Base-by-base conservation (phyloP, 176 grass and related monocot species). In the Oryza coarctata region DNA sequence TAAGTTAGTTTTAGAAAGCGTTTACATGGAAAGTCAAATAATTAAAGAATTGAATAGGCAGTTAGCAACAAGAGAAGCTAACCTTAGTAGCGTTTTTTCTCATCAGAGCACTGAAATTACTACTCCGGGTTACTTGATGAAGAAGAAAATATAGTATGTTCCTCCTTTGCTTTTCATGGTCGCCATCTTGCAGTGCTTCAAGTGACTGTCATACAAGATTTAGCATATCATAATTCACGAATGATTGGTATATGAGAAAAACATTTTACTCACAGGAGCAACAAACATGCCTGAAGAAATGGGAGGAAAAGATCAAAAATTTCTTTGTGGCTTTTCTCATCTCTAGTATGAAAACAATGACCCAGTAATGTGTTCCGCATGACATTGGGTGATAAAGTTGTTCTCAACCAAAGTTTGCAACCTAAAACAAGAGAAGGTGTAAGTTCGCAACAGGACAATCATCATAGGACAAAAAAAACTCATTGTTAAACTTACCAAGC, bases 101-200 rank as follows among this genome's bases (percentile, higher is more conserved):
- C 82, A 92, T 98, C 60, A 98, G 71, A 58, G 52, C 31, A 87
- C 92, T 98, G 82, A 98, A 98, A 76, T 98, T 98, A 84, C 88
- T 93, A 87, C 95, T 98, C 40, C 88, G 85, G 73, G 92, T 88
- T 70, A 93, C 95, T 89, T 98, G 95, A 91, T 98, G 87, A 74
- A 98, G 92, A 89, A 98, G 95, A 86, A 98, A 98, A 95, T 98
- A 98, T 39, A 98, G 71, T 79, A 98, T 91, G 44, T 98, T 94
- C 76, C 95, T 94, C 76, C 92, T 92, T 86, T 98, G 92, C 78
- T 95, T 98, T 86, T 98, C 95, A 86, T 95, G 90, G 70, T 98
- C 95, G 23, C 95, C 92, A 36, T 98, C 95, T 87, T 98, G 92
- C 84, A 98, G 82, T 22, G 95, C 90, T 85, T 95, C 92, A 82